phyloP scores from a whole-genome alignment of 148 eudicot genomes.

The Pharnaceum exiguum region DNA sequence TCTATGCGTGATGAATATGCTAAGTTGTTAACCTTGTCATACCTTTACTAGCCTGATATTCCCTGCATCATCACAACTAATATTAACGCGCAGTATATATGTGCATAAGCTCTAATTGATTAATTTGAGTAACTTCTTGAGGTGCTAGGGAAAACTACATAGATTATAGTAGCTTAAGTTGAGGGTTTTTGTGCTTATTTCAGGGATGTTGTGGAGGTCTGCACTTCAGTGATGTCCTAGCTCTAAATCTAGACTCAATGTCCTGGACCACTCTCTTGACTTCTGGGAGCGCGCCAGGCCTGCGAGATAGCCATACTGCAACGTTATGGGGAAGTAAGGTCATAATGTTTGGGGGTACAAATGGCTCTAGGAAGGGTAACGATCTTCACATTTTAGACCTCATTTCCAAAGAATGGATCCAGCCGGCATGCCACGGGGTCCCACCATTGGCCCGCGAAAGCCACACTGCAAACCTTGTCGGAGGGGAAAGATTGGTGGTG shows the following conservation, averaged over 20 bases:
- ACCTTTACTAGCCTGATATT: too few species aligned
- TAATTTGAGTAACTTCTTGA: too few species aligned
- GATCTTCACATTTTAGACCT: conserved; percentile 75
- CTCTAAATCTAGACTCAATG: conserved; percentile 66
- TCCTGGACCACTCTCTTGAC: conserved; percentile 66
- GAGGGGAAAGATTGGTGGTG: conserved; percentile 50
- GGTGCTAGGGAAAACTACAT: too few species aligned
- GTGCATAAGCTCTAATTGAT: too few species aligned
- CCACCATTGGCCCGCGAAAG: conserved; percentile 87
- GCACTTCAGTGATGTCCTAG: conserved; percentile 83
- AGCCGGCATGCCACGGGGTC: conserved; percentile 50
- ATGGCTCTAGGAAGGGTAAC: conserved; percentile 71
- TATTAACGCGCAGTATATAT: too few species aligned
- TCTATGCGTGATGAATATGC: too few species aligned
- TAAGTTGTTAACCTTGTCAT: too few species aligned
- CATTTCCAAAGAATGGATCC: conserved; percentile 49
- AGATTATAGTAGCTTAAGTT: too few species aligned
- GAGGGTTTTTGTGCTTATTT: conserved; percentile 1
- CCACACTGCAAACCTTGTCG: conserved; percentile 74
- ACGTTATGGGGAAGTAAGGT: conserved; percentile 50
- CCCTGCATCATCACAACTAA: too few species aligned
- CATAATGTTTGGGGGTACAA: conserved; percentile 85
- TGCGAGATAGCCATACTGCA: conserved; percentile 84
- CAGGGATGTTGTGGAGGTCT: conserved; percentile 98
- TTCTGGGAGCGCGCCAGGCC: conserved; percentile 70